phyloP scores from a whole-genome alignment of 2,329 filamentous ascomycete genomes.

The Leptographium radiaticola region DNA sequence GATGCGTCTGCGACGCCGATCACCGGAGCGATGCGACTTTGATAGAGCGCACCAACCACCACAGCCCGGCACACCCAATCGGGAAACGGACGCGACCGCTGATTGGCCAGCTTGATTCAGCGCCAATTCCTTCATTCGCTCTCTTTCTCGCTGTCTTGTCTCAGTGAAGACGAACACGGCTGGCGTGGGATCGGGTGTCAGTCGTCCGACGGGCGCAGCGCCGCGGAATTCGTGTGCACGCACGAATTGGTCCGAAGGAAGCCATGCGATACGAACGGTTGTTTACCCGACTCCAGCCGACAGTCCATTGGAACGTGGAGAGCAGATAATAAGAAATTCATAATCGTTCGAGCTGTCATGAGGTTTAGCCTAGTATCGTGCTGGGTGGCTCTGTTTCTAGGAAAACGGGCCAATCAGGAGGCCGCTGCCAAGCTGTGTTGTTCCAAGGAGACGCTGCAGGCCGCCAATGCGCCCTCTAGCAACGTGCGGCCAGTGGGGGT shows the following conservation, averaged over 20 bases:
- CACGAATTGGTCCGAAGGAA: not conserved
- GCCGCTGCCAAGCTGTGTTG: not conserved
- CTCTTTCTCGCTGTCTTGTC: not conserved
- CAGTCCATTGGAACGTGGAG: not conserved
- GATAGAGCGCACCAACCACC: too few relatives aligned
- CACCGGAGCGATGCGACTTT: too few relatives aligned
- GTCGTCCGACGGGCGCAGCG: not conserved
- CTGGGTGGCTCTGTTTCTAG: not conserved
- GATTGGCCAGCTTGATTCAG: too few relatives aligned
- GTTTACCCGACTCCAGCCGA: not conserved
- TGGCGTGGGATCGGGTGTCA: not conserved
- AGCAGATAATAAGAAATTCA: not conserved
- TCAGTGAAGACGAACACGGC: too few relatives aligned
- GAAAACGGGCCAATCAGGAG: not conserved
- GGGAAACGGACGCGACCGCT: too few relatives aligned
- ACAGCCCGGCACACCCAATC: too few relatives aligned
- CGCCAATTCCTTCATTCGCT: not conserved
- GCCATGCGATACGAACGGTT: not conserved
- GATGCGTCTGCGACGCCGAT: too few relatives aligned
- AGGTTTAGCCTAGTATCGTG: not conserved
- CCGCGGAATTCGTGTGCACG: not conserved
- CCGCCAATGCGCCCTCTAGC: too few relatives aligned
- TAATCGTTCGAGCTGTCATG: constrained; percentile 1
- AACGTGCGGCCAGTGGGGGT: too few relatives aligned
- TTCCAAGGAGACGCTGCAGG: too few relatives aligned